Percentiles rank a stretch among this genome's conserved stretches.
Evolutionary conservation across 2,329 filamentous ascomycete species (phyloP).

Genomic region (Fusarium illudens): DNA sequence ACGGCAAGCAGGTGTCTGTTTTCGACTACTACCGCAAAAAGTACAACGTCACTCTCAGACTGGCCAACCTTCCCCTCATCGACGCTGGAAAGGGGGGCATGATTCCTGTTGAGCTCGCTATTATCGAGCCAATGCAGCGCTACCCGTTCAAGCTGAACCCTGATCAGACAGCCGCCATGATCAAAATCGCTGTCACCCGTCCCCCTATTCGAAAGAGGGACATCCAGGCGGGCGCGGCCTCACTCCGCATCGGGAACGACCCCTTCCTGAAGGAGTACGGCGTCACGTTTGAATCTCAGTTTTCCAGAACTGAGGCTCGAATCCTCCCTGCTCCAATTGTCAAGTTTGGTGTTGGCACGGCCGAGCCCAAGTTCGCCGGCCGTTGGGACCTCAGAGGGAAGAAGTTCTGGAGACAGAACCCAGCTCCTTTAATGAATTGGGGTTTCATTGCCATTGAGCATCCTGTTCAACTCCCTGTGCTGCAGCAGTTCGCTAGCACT

Average conservation of each 20-base stretch:
- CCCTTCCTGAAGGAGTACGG: conserved; percentile 77
- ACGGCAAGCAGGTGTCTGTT: conserved; percentile 56
- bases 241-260: conserved; percentile 75
- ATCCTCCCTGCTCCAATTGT: conserved; percentile 77
- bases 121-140: conserved; percentile 62
- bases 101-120: conserved; percentile 70
- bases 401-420: conserved; percentile 74
- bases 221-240: conserved; percentile 64
- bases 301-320: conserved; percentile 74
- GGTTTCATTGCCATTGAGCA: conserved; percentile 73
- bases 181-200: conserved; percentile 87
- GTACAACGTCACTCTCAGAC: conserved; percentile 61
- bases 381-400: conserved; percentile 89
- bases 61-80: conserved; percentile 63
- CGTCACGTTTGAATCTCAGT: conserved; percentile 70
- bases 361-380: conserved; percentile 72
- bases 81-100: conserved; percentile 62
- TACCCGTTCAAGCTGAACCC: conserved; percentile 70
- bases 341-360: conserved; percentile 66
- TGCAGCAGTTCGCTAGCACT: conserved; percentile 46
- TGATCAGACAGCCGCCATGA: conserved; percentile 82
- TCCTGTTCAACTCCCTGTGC: conserved; percentile 54
- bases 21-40: conserved; percentile 64
- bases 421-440: conserved; percentile 73
- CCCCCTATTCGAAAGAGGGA: conserved; percentile 73